These are phyloP conservation scores for Akanthomyces uredinophilus DNA, from an alignment of 2,329 filamentous ascomycete species.

Conservation along the genomic window DNA sequence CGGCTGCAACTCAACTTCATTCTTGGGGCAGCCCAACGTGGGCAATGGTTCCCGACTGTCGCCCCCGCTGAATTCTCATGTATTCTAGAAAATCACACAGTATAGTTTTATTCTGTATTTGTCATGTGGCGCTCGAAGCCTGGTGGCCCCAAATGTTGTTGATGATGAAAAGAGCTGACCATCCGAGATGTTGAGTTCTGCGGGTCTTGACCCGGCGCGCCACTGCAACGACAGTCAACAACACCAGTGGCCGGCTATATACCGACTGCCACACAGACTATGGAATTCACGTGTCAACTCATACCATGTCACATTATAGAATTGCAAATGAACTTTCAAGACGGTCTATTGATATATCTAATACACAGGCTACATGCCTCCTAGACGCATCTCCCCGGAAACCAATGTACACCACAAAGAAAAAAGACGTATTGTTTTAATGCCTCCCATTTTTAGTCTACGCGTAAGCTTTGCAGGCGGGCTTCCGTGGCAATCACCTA, in stretches of 20 bases:
- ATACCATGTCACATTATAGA: background rate
- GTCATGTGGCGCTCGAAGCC: background rate
- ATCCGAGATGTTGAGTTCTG: background rate
- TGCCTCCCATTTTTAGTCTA: conserved; percentile 55
- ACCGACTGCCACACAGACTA: background rate
- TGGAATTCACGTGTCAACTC: background rate
- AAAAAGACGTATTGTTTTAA: conserved; percentile 22
- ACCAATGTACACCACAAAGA: conserved; percentile 34
- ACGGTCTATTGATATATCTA: conserved; percentile 29
- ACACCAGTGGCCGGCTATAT: background rate
- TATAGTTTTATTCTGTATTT: background rate
- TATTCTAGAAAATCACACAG: background rate
- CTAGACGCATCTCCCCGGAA: conserved; percentile 20
- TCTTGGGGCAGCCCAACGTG: background rate
- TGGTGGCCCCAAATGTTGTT: background rate
- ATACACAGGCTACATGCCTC: conserved; percentile 29
- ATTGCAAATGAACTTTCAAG: conserved; percentile 1
- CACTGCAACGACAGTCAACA: background rate
- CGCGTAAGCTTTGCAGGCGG: conserved; percentile 77
- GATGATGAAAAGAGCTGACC: background rate
- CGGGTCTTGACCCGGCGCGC: background rate
- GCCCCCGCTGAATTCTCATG: background rate
- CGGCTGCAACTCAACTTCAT: background rate
- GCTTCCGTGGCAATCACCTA: conserved; percentile 89
- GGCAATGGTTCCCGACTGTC: background rate